Conservation (phyloP, 2,329 filamentous ascomycete species). For the Fusarium robinianum region DNA sequence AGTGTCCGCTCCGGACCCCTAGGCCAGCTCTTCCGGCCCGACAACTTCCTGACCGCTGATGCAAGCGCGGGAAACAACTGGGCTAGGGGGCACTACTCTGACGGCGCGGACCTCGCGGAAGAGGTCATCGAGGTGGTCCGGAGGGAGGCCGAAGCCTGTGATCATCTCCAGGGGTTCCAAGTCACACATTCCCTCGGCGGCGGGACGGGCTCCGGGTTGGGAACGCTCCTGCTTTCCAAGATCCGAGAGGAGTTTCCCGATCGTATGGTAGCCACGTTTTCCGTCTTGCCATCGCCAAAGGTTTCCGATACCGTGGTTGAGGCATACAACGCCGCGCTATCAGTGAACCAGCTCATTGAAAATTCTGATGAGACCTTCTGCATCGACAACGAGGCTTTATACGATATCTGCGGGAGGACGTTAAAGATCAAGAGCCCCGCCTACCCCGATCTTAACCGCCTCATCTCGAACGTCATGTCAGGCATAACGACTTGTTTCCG, state of each 20-base stretch:
- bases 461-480: constrained; percentile 99
- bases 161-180: constrained; percentile 99
- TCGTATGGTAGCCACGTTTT: constrained; percentile 99
- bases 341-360: constrained; percentile 98
- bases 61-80: constrained; percentile 99
- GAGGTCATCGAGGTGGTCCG: constrained; percentile 97
- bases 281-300: constrained; percentile 97
- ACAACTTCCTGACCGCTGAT: constrained; percentile 99
- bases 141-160: constrained; percentile 96
- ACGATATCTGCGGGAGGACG: constrained; percentile 99
- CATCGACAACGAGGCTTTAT: constrained; percentile 99
- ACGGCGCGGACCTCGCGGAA: constrained; percentile 98
- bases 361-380: constrained; percentile 99
- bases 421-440: constrained; percentile 98
- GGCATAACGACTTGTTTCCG: constrained; percentile 97
- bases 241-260: constrained; percentile 99
- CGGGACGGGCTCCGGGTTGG: constrained; percentile 99
- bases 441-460: constrained; percentile 98
- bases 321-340: constrained; percentile 99
- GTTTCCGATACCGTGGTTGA: constrained; percentile 99
- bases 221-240: constrained; percentile 99
- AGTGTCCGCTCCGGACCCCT: constrained; percentile 97
- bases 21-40: constrained; percentile 97
- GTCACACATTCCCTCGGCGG: constrained; percentile 99
- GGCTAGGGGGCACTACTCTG: constrained; percentile 99